A percentile compares a stretch with the other conserved stretches of the same genome.
Evolutionary conservation across 345 rosid genomes (phyloP).

Genomic region (Zanthoxylum bungeanum): DNA sequence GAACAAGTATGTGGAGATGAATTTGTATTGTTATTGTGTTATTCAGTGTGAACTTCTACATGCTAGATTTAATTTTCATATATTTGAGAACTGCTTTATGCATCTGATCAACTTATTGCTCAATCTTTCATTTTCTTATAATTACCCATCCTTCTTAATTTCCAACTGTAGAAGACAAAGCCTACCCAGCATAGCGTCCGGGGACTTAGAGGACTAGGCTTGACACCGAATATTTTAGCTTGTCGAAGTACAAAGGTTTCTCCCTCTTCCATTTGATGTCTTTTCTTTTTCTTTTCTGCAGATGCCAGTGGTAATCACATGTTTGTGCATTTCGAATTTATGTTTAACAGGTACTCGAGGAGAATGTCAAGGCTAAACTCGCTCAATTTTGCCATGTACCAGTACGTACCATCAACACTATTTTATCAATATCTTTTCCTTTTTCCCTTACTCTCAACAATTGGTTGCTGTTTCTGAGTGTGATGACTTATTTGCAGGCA

Average conservation of each 20-base stretch:
- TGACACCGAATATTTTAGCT: slow-evolving; percentile 87
- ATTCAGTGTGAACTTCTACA: background rate
- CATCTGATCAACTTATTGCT: background rate
- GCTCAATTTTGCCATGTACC: slow-evolving; percentile 94
- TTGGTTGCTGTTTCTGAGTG: background rate
- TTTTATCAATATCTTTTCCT: slow-evolving; percentile 8
- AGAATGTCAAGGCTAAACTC: slow-evolving; percentile 73
- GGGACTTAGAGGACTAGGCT: slow-evolving; percentile 85
- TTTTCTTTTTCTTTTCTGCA: background rate
- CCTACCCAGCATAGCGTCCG: slow-evolving; percentile 98
- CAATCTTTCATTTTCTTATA: background rate
- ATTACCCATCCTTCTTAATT: background rate
- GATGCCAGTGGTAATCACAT: slow-evolving; percentile 1
- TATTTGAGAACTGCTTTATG: background rate
- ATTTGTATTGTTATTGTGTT: background rate
- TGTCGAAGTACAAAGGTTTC: slow-evolving; percentile 93
- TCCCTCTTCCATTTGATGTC: slow-evolving; percentile 1
- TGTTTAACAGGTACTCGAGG: slow-evolving; percentile 68
- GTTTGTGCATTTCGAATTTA: slow-evolving; percentile 16
- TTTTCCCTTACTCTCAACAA: background rate
- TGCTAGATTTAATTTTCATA: background rate
- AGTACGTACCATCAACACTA: slow-evolving; percentile 37
- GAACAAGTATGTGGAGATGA: slow-evolving; percentile 62
- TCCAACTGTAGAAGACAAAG: slow-evolving; percentile 72
- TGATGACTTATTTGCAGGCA: slow-evolving; percentile 41